Evolutionary conservation across 768 basidiomycete genomes (phyloP), one percentile per base, ranked within the genome.

Genomic region (Termitomyces sp.): DNA sequence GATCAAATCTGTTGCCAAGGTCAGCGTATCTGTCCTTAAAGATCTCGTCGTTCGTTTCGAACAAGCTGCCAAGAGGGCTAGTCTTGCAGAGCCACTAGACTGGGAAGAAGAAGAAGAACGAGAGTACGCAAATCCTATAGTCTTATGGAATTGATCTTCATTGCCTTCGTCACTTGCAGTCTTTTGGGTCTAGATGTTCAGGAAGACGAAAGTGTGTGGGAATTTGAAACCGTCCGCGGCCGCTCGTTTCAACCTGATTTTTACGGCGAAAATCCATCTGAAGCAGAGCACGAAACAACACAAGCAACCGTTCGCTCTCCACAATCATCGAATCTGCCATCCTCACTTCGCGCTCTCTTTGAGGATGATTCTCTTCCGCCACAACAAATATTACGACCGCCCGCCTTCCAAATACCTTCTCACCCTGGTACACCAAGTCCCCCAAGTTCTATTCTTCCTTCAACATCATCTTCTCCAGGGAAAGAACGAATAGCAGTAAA

Each of bases 41-140:
- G 97, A 98, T 58, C 80, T 98, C 36, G 81, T 97, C 51, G 74
- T 84, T 28, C 88, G 89, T 24, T 88, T 94, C 55, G 87, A 95
- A 65, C 80, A 84, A 33, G 89, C 87, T 5, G 92, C 89, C 2
- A 85, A 86, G 45, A 81, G 94, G 57, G 86, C 85, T n/a, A 92
- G 90, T 69, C 78, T 96, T 44, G 89, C 85, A 0, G 88, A 81
- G 36, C 84, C 87, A 22, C 76, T 88, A 35, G 83, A 86, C 54
- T 91, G 89, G 88, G 90, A 90, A 71, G 81, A 81, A 40, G 85
- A 87, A 50, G 89, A 88, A 60, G 79, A 86, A 67, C 80, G 79
- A 69, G 78, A 81, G 84, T 83, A 63, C 64, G 77, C 72, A 8
- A 57, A 44, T 36, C 24, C 51, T 55, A 20, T 20, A 54, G 52